phyloP scores from a whole-genome alignment of 352 stramenopile species.

The Phytophthora colocasiae region DNA sequence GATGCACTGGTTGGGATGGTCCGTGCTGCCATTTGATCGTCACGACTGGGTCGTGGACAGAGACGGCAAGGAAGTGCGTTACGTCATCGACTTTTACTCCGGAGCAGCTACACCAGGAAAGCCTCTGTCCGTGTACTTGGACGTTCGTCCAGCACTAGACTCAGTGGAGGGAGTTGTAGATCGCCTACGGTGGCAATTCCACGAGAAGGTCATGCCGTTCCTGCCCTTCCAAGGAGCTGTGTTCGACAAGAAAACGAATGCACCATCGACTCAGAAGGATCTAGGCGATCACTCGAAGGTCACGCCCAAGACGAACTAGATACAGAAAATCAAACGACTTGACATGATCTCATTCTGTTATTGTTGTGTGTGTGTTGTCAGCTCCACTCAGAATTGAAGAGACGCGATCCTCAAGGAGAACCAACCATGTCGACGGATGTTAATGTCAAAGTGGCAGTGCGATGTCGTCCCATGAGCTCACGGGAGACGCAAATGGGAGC shows the following conservation, averaged over 20 bases:
- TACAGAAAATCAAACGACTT: conserved; percentile 12
- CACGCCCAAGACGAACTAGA: conserved; percentile 43
- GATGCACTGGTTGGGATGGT: conserved; percentile 87
- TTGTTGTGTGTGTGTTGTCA: conserved; percentile 2
- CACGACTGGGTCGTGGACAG: conserved; percentile 98
- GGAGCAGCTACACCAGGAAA: conserved; percentile 85
- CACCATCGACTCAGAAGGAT: conserved; percentile 13
- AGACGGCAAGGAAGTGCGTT: conserved; percentile 93
- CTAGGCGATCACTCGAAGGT: conserved; percentile 44
- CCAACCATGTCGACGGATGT: conserved; percentile 68
- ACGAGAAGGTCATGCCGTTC: conserved; percentile 75
- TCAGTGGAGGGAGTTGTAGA: conserved; percentile 81
- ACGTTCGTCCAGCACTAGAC: conserved; percentile 97
- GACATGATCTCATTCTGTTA: conserved; percentile 1
- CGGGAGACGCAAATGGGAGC: conserved; percentile 75
- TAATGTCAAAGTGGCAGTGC: conserved; percentile 92
- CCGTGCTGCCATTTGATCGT: conserved; percentile 96
- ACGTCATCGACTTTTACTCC: conserved; percentile 99
- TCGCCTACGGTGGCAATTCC: conserved; percentile 81
- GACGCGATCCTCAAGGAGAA: conserved; percentile 16
- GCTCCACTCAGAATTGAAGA: conserved; percentile 10
- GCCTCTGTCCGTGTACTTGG: conserved; percentile 94
- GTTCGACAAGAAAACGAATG: conserved; percentile 31
- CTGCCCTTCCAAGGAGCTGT: conserved; percentile 73
- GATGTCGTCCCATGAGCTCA: conserved; percentile 86